Base-by-base conservation (phyloP, 2,329 filamentous ascomycete genomes). In the Nemania abortiva region DNA sequence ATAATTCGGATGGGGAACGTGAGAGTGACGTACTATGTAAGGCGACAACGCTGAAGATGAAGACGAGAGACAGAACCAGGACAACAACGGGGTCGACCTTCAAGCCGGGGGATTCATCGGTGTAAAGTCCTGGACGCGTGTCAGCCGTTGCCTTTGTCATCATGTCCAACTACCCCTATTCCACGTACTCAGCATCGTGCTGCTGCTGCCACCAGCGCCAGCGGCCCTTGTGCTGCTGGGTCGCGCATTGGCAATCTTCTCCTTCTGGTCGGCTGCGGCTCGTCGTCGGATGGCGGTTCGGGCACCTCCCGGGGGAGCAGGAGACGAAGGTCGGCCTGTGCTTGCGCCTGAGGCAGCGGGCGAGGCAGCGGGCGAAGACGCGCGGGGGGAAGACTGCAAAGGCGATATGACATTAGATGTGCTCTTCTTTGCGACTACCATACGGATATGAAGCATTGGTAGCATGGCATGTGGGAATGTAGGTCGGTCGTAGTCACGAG, bases 1-100 rank as follows among this genome's bases (percentile, higher is more conserved):
- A n/a, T n/a, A 11, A 20, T 37, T 24, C 15, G 6, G 11, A 24
- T 7, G 11, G 15, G 11, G 20, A 9, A 6, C 20, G 52, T 13
- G 15, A 2, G 18, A 45, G 27, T n/a, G 59, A 87, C 93, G 77
- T 90, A 98, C 96, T 94, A 85, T 99, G 96, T 80, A 99, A 88
- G 76, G 94, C 95, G 79, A 99, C 96, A 79, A 99, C 96, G 79
- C 92, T 96, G 86, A 99, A 98, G 83, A 99, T 99, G 84, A 99
- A 99, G 72, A 97, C 96, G 77, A 99, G 89, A 79, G 94, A 97
- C 76, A 99, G 88, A 75, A 98, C 96, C 79, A 99, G 88, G 73
- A 99, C 95, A 74, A 99, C 95, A 69, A 99, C 96, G 24, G 96
- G 96, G 82, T 99, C 96, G 74, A 99, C 96, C 87, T 98, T 97